A percentile compares a stretch with the other conserved stretches of the same genome.
Conservation (phyloP, 1,284 basidiomycete species). For the Microbotryum violaceum region DNA sequence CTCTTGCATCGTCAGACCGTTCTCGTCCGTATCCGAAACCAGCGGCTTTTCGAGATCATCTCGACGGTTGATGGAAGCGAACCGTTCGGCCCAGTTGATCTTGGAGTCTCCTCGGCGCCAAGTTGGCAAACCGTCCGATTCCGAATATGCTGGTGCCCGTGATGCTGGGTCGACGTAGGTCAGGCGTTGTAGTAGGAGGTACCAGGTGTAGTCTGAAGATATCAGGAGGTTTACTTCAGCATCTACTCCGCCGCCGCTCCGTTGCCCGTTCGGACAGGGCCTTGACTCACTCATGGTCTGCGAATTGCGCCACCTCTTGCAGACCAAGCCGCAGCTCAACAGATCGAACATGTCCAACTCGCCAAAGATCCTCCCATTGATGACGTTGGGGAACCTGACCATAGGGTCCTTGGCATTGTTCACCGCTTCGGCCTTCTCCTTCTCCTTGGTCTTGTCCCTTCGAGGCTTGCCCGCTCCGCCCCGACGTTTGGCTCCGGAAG, state of each 20-base stretch:
- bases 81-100: conserved; percentile 24
- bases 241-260: no score
- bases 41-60: conserved; percentile 15
- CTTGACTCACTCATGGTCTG: conserved; percentile 24
- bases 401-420: conserved; percentile 26
- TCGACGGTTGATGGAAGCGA: conserved; percentile 22
- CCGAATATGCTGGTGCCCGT: conserved; percentile 16
- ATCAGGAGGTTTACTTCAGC: no score
- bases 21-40: conserved; percentile 19
- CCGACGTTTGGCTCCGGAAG: conserved; percentile 1
- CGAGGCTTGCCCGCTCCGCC: conserved; percentile 28
- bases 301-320: conserved; percentile 24
- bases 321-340: conserved; percentile 15
- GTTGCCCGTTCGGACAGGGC: no score
- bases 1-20: conserved; percentile 29
- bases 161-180: conserved; percentile 18
- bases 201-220: conserved; percentile 29
- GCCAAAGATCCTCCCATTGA: conserved; percentile 22
- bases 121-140: conserved; percentile 17
- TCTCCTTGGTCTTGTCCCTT: conserved; percentile 29
- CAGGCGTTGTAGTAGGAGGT: conserved; percentile 20
- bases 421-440: conserved; percentile 20
- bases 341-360: conserved; percentile 17
- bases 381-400: conserved; percentile 21
- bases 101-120: conserved; percentile 25